Conservation (phyloP, 805 yeast species). For the Saccharomycopsis guyanensis region DNA sequence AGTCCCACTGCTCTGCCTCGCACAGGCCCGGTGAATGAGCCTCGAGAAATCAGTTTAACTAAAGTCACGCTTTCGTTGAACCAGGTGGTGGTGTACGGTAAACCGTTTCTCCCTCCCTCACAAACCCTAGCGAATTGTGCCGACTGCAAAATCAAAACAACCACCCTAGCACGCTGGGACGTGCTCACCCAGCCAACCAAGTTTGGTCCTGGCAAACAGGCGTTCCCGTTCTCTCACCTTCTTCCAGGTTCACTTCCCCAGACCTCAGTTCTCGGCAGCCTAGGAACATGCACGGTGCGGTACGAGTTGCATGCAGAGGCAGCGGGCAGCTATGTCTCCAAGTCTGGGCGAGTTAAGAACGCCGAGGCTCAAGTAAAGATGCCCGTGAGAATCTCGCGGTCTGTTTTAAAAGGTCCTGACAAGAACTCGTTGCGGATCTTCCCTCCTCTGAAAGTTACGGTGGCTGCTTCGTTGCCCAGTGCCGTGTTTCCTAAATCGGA, state of each 20-base stretch:
- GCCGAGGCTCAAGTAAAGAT: slow-evolving; percentile 38
- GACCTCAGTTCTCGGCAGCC: slow-evolving; percentile 51
- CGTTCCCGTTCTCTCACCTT: slow-evolving; percentile 86
- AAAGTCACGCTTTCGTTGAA: slow-evolving; percentile 57
- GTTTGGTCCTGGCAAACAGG: slow-evolving; percentile 66
- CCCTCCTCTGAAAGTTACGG: slow-evolving; percentile 91
- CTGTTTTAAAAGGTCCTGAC: slow-evolving; percentile 75
- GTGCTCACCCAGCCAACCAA: slow-evolving; percentile 52
- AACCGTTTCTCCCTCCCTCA: slow-evolving; percentile 57
- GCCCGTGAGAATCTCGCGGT: slow-evolving; percentile 69
- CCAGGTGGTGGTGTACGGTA: slow-evolving; percentile 62
- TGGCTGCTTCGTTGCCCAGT: slow-evolving; percentile 80
- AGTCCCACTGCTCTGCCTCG: slow-evolving; percentile 7
- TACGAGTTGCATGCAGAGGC: slow-evolving; percentile 70
- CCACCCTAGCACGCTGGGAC: slow-evolving; percentile 82
- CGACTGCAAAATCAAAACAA: slow-evolving; percentile 46
- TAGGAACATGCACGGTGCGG: slow-evolving; percentile 43
- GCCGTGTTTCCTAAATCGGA: slow-evolving; percentile 83
- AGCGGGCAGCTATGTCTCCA: slow-evolving; percentile 32
- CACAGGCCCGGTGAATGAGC: slow-evolving; percentile 20
- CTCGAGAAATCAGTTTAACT: slow-evolving; percentile 42
- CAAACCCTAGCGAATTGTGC: slow-evolving; percentile 43
- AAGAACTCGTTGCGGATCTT: slow-evolving; percentile 82
- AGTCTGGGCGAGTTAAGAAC: slow-evolving; percentile 25
- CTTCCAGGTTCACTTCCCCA: slow-evolving; percentile 87